Percentiles rank a stretch among this genome's conserved stretches.
Conservation (phyloP, 805 yeast genomes). For the Barnettozyma sucrosica region DNA sequence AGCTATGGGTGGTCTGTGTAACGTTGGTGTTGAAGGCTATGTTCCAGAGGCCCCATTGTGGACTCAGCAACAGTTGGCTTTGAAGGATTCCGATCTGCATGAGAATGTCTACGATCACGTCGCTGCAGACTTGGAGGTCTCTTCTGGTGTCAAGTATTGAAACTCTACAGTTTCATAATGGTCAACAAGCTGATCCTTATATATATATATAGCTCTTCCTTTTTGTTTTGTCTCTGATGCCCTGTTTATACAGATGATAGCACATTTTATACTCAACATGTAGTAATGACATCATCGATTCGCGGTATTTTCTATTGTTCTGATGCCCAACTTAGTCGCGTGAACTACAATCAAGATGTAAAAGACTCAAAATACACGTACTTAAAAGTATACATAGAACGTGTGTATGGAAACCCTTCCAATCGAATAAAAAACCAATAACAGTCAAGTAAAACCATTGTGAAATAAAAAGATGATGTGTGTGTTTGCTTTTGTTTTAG, state of each 20-base stretch:
- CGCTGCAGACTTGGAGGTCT: constrained; percentile 57
- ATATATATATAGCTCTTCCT: not conserved
- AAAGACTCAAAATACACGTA: not conserved
- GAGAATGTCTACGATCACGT: constrained; percentile 60
- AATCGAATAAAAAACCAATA: not conserved
- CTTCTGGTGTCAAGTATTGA: constrained; percentile 48
- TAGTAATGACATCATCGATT: not conserved
- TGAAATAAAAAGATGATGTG: not conserved
- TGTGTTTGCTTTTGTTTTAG: not conserved
- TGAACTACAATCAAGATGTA: not conserved
- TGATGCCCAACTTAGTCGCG: not conserved
- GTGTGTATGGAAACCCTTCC: constrained; percentile 1
- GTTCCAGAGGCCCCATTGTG: constrained; percentile 62
- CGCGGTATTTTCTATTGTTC: not conserved
- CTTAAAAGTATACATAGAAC: not conserved
- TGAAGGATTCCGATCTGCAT: constrained; percentile 59
- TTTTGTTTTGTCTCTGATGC: not conserved
- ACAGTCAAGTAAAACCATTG: not conserved
- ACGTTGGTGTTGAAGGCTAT: constrained; percentile 62
- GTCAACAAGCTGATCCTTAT: not conserved
- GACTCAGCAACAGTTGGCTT: constrained; percentile 74
- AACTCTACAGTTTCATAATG: not conserved
- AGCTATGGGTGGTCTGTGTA: constrained; percentile 79
- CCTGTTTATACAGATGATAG: not conserved
- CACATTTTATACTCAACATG: not conserved